These are phyloP conservation scores for Catenaria anguillulae DNA, from an alignment of 371 early-diverging fungal genomes.

Conservation along the genomic window DNA sequence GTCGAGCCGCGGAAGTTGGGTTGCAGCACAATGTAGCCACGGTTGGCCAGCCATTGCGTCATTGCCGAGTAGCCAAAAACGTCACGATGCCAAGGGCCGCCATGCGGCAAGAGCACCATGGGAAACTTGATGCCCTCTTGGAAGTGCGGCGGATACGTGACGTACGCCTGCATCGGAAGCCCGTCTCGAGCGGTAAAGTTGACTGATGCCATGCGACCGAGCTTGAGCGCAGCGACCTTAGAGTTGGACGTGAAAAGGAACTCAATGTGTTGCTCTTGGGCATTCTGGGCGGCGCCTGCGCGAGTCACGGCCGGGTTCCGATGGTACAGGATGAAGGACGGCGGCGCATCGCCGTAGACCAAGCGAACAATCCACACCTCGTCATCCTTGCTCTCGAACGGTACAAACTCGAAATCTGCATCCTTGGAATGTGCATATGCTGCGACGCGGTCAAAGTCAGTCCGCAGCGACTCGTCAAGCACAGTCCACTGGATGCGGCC, in stretches of 20 bases:
- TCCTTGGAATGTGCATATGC: neutral
- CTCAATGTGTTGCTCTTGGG: conserved; percentile 1
- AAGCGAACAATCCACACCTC: neutral
- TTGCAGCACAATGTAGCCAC: conserved; percentile 15
- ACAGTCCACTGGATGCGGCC: neutral
- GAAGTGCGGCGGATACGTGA: conserved; percentile 10
- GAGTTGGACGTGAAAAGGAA: conserved; percentile 11
- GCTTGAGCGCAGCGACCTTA: conserved; percentile 8
- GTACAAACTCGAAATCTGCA: neutral
- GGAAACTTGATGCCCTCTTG: conserved; percentile 9
- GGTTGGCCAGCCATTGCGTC: conserved; percentile 17
- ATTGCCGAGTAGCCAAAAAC: conserved; percentile 9
- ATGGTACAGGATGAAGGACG: conserved; percentile 6
- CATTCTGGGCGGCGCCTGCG: neutral
- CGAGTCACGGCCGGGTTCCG: neutral
- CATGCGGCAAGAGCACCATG: conserved; percentile 14
- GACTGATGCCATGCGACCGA: conserved; percentile 11
- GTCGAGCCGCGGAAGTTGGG: conserved; percentile 15
- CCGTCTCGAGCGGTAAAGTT: conserved; percentile 14
- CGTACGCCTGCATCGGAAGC: conserved; percentile 12
- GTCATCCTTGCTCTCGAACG: neutral
- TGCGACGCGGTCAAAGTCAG: neutral
- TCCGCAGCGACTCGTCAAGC: neutral
- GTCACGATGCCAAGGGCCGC: conserved; percentile 16
- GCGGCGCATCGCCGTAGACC: neutral